Evolutionary conservation across 768 basidiomycete species (phyloP).

Genomic region (Podaxis sp.): DNA sequence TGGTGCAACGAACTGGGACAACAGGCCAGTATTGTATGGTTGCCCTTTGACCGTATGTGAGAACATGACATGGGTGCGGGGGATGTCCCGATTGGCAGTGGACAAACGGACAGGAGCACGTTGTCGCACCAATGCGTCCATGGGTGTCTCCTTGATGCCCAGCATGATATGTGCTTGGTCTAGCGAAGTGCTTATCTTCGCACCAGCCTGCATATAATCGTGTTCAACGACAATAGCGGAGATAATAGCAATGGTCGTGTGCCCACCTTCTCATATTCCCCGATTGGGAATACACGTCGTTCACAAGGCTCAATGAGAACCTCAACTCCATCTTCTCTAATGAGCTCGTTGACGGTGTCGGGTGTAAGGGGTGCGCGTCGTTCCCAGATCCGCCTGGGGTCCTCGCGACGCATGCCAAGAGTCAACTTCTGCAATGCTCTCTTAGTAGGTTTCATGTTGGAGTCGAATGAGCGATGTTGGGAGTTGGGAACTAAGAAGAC

Average conservation of each 20-base stretch:
- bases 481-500: neutral
- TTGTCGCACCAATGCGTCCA: constrained; percentile 50
- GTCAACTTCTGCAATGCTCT: constrained; percentile 6
- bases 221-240: neutral
- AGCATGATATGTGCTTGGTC: constrained; percentile 67
- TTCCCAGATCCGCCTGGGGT: constrained; percentile 82
- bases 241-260: neutral
- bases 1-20: constrained; percentile 54
- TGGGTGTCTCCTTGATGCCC: constrained; percentile 86
- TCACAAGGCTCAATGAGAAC: constrained; percentile 78
- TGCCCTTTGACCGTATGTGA: constrained; percentile 90
- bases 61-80: constrained; percentile 85
- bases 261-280: constrained; percentile 64
- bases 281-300: constrained; percentile 63
- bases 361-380: constrained; percentile 82
- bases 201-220: constrained; percentile 61
- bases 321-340: constrained; percentile 47
- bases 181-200: constrained; percentile 53
- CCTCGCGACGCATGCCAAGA: constrained; percentile 52
- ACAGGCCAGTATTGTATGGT: constrained; percentile 75
- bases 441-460: neutral
- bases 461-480: neutral
- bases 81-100: constrained; percentile 10
- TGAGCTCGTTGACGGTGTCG: constrained; percentile 57
- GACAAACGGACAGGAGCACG: constrained; percentile 26